phyloP scores from a whole-genome alignment of 2,329 filamentous ascomycete genomes.

The Phaeosphaeriaceae sp. region DNA sequence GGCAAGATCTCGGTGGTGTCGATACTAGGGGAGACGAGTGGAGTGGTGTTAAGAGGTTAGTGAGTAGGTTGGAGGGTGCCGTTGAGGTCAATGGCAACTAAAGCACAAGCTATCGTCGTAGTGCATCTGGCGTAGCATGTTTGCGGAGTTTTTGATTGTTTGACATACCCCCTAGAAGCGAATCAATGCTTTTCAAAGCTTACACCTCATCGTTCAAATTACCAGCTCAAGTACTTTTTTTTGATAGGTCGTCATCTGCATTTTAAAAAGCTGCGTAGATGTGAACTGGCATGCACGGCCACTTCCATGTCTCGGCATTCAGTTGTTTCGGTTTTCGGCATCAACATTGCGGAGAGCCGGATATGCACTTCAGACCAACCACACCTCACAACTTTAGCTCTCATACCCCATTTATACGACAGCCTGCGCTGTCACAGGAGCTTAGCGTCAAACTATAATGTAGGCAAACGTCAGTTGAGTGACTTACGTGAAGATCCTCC shows the following conservation, averaged over 20 bases:
- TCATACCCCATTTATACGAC: not conserved
- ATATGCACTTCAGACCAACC: not conserved
- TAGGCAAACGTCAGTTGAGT: no score
- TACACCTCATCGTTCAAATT: not conserved
- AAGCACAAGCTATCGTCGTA: not conserved
- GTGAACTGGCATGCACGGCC: no score
- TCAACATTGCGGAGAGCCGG: not conserved
- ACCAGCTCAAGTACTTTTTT: no score
- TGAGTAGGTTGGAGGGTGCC: constrained; percentile 70
- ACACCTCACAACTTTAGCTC: not conserved
- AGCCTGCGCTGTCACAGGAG: no score
- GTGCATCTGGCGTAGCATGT: not conserved
- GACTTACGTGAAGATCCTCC: no score
- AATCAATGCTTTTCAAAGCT: not conserved
- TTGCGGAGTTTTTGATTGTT: not conserved
- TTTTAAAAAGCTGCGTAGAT: no score
- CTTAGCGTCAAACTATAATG: no score
- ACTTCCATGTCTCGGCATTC: no score
- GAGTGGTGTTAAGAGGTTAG: constrained; percentile 88
- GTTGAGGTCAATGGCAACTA: constrained; percentile 37
- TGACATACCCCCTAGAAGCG: constrained; percentile 1
- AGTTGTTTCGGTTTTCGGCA: not conserved
- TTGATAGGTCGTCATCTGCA: no score
- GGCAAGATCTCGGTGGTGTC: constrained; percentile 79
- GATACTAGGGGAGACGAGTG: constrained; percentile 91